Evolutionary conservation across 805 yeast genomes (phyloP).

Genomic region (Clavispora fructus): DNA sequence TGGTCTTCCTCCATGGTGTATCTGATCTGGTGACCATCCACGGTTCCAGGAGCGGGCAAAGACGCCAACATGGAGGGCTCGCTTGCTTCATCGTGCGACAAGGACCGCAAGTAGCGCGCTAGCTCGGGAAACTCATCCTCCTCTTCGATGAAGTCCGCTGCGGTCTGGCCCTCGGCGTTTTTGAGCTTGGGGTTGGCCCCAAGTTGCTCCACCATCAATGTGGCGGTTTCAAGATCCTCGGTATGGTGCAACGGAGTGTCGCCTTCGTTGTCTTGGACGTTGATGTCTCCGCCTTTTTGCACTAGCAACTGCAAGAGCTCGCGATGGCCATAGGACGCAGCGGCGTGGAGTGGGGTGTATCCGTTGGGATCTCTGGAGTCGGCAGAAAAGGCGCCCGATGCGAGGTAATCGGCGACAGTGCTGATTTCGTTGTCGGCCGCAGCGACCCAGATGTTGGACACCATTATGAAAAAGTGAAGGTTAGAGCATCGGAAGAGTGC

Average conservation of each 20-base stretch:
- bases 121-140: constrained; percentile 84
- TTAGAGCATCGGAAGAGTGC: not conserved
- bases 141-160: constrained; percentile 70
- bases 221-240: constrained; percentile 67
- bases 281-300: constrained; percentile 67
- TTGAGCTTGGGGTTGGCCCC: constrained; percentile 59
- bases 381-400: constrained; percentile 49
- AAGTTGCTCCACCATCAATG: constrained; percentile 57
- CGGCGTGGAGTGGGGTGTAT: constrained; percentile 96
- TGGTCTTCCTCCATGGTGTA: constrained; percentile 49
- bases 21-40: constrained; percentile 50
- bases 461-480: constrained; percentile 20
- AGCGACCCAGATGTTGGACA: constrained; percentile 84
- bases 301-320: constrained; percentile 60
- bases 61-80: constrained; percentile 16
- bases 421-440: constrained; percentile 77
- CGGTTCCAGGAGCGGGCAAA: constrained; percentile 33
- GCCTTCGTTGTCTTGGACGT: constrained; percentile 81
- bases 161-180: constrained; percentile 72
- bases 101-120: constrained; percentile 51
- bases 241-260: constrained; percentile 93
- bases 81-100: constrained; percentile 27
- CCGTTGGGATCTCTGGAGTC: constrained; percentile 87
- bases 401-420: constrained; percentile 53
- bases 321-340: constrained; percentile 84